Evolutionary conservation across 768 basidiomycete species (phyloP).

Genomic region (Tricholoma sp.): DNA sequence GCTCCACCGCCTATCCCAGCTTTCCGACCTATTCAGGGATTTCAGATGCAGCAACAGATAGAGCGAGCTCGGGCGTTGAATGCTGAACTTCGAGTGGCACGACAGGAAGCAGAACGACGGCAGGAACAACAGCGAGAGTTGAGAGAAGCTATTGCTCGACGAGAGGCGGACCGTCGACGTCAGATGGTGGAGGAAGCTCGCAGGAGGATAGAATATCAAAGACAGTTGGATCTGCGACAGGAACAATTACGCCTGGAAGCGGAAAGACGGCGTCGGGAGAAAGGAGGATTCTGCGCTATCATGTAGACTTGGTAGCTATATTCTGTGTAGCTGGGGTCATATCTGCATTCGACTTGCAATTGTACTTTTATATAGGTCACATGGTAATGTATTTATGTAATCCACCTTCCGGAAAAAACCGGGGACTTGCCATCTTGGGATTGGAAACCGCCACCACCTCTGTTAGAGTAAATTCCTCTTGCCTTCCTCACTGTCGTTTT

Average conservation of each 20-base stretch:
- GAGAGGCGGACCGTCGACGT: background rate
- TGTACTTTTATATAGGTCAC: no score
- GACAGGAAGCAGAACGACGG: background rate
- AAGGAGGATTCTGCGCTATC: conserved; percentile 20
- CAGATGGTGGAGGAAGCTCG: background rate
- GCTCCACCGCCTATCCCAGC: no score
- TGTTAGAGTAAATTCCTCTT: background rate
- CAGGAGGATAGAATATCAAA: background rate
- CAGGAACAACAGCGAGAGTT: background rate
- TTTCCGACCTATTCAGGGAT: background rate
- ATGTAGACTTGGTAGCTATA: conserved; percentile 19
- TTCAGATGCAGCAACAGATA: background rate
- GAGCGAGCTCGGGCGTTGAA: background rate
- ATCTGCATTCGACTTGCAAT: no score
- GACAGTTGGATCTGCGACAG: background rate
- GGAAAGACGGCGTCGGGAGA: conserved; percentile 6
- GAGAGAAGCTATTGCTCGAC: background rate
- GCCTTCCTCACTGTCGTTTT: background rate
- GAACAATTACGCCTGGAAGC: conserved; percentile 7
- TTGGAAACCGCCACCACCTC: background rate
- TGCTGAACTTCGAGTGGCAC: background rate
- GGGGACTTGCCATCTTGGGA: background rate
- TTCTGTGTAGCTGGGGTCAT: no score
- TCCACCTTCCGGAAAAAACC: background rate
- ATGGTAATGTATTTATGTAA: no score